Evolutionary conservation across 345 rosid species (phyloP), one percentile per base, ranked within the genome.

Genomic region (Euphorbia pulcherrima): DNA sequence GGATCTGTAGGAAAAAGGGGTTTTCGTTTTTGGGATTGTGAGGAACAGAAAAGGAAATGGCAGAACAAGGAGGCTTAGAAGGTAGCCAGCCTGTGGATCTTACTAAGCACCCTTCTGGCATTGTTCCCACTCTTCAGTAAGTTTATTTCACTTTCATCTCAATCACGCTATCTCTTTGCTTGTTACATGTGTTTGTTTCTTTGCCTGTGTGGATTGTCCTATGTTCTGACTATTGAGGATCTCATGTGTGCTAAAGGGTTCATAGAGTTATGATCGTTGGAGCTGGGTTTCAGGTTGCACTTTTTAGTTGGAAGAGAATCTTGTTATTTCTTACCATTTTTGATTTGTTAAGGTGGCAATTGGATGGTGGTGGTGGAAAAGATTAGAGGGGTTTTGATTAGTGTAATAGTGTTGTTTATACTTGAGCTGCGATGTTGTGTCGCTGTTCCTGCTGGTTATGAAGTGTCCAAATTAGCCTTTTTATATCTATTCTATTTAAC

Each of bases 51-150:
- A 26, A 33, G 60, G 26, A 56, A 28, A 94, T 94, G 99, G 84
- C 99, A 61, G 99, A 89, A 44, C 96, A 86, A 80, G 82, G 78
- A 69, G 83, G 75, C 75, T 74, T 78, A 82, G 97, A 89, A 84
- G 97, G 97, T 26, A 86, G 87, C 86, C 93, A 88, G 65, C 99
- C 97, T 6, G 97, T 94, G 75, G 99, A 94, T 80, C 84, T 87
- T 66, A 69, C 83, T 68, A 83, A 87, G 84, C 99, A 94, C 77
- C 97, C 99, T 61, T 94, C 99, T 5, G 99, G 97, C 60, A 94
- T 94, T 62, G 87, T 91, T 68, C 99, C 99, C 13, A 91, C 96
- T 70, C 91, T 94, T 67, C 99, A 94, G 99, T 94, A 82, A 86
- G 99, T 80, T 70, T 30, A 54, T 53, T n/a, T 41, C n/a, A 47